Evolutionary conservation across 768 basidiomycete genomes (phyloP), one percentile per base, ranked within the genome.

Genomic region (Tremella fuciformis): DNA sequence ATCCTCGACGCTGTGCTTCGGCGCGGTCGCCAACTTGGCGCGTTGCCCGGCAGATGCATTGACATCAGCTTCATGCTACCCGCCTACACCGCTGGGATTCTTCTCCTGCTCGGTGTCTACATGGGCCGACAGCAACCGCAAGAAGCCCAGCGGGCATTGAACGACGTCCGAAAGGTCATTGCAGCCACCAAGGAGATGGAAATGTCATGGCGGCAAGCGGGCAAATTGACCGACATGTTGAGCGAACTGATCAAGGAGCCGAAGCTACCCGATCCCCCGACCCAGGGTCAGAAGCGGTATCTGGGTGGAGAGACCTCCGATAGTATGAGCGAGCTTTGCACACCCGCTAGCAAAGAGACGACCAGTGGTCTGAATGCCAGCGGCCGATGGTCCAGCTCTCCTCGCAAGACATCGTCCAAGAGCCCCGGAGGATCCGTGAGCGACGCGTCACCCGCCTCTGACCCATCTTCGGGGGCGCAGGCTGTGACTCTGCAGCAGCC

Each of bases 81-180:
- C 19, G 65, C 81, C 0, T 83, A 83, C 66, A 80, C 80, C 6
- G 77, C 83, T 1, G 81, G 80, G 4, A 78, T 86, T 24, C 81
- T 88, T 2, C 78, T 88, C 6, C 77, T 88, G 41, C 78, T 88
- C 62, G 84, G 84, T 58, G 83, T 86, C 11, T 67, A 73, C 42
- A 52, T 88, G 83, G 86, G 84, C 81, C 58, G 83, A 81, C 19
- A 82, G 80, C 66, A 78, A 80, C 59, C 79, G 1, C 53, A 57
- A 4, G 81, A 85, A 66, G 66, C 80, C 15, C 74, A 76, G 50
- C 76, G 81, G 51, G 84, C 86, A 50, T 80, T 86, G 75, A 78
- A 80, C 40, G 85, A 86, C 61, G 83, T 88, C 2, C 79, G 83
- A 49, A 80, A 80, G 52, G 87, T 84, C 67, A 78, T 86, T 71